These are phyloP conservation scores for Annona squamosa DNA, from an alignment of 164 flowering plant species.

Conservation along the genomic window DNA sequence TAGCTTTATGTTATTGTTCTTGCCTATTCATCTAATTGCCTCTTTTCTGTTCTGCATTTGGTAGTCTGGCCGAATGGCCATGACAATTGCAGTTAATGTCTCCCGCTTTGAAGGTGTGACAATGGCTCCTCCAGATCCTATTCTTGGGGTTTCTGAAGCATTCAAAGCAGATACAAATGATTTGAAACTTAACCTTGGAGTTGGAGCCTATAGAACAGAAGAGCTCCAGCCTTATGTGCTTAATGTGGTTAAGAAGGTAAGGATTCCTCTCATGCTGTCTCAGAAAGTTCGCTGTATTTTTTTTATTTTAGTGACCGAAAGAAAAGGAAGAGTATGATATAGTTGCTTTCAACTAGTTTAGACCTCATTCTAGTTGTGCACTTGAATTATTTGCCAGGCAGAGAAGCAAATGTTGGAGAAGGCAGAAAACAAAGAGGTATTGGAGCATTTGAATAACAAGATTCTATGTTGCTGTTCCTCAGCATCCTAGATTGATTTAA, in stretches of 20 bases:
- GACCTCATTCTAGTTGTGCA: neutral
- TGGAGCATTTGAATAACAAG: constrained; percentile 6
- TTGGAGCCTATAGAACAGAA: constrained; percentile 98
- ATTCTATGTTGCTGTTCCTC: neutral
- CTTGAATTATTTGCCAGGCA: constrained; percentile 41
- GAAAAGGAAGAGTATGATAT: neutral
- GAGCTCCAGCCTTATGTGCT: constrained; percentile 95
- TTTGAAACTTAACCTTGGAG: constrained; percentile 91
- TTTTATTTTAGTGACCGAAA: neutral
- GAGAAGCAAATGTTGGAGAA: constrained; percentile 86
- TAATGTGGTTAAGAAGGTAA: constrained; percentile 85
- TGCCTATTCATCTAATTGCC: neutral
- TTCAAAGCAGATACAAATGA: constrained; percentile 72
- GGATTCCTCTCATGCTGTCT: neutral
- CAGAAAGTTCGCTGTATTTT: neutral
- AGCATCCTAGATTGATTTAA: constrained; percentile 3
- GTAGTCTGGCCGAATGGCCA: constrained; percentile 45
- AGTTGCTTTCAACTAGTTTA: too few relatives aligned
- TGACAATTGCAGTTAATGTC: constrained; percentile 52
- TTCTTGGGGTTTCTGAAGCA: constrained; percentile 98
- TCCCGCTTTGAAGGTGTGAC: constrained; percentile 83
- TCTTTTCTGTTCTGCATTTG: constrained; percentile 22
- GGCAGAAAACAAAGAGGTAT: constrained; percentile 96
- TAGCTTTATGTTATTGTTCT: neutral
- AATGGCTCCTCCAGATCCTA: constrained; percentile 99